Percentiles rank a stretch among this genome's conserved stretches.
These are phyloP conservation scores for Lichtheimia hyalospora DNA, from an alignment of 371 early-diverging fungal genomes.

Conservation along the genomic window DNA sequence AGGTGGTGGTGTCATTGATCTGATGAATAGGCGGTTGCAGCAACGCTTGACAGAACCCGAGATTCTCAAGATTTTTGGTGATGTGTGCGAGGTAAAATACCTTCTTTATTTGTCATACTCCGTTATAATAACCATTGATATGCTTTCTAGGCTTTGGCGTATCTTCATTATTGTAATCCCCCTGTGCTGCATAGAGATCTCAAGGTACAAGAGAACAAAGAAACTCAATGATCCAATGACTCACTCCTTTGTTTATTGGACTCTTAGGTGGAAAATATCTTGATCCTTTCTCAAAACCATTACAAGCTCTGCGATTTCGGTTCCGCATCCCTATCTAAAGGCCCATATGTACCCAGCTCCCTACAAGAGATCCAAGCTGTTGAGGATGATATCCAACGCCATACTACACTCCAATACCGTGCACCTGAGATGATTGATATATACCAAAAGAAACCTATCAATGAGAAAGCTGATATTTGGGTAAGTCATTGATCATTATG, in stretches of 20 bases:
- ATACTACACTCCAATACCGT: constrained; percentile 92
- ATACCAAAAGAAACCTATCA: constrained; percentile 77
- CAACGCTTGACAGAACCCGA: constrained; percentile 77
- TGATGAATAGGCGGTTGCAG: constrained; percentile 80
- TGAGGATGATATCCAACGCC: constrained; percentile 79
- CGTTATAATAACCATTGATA: background rate
- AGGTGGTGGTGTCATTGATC: constrained; percentile 85
- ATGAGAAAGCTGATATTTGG: constrained; percentile 83
- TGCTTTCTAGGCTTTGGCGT: constrained; percentile 74
- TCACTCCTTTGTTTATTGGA: too few species aligned
- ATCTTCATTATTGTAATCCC: constrained; percentile 80
- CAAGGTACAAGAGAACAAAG: constrained; percentile 58
- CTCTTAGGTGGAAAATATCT: constrained; percentile 60
- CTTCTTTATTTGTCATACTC: background rate
- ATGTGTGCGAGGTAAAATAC: constrained; percentile 68
- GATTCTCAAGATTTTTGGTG: constrained; percentile 82
- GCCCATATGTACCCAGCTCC: constrained; percentile 54
- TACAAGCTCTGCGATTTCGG: constrained; percentile 96
- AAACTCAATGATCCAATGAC: too few species aligned
- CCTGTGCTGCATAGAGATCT: constrained; percentile 85
- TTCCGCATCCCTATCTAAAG: constrained; percentile 70
- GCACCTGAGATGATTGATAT: constrained; percentile 93
- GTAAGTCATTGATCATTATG: constrained; percentile 5
- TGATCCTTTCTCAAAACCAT: constrained; percentile 50
- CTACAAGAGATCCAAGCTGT: constrained; percentile 69